These are phyloP conservation scores for Scenedesmus sp. DNA, from an alignment of 163 green algal species.

Conservation along the genomic window DNA sequence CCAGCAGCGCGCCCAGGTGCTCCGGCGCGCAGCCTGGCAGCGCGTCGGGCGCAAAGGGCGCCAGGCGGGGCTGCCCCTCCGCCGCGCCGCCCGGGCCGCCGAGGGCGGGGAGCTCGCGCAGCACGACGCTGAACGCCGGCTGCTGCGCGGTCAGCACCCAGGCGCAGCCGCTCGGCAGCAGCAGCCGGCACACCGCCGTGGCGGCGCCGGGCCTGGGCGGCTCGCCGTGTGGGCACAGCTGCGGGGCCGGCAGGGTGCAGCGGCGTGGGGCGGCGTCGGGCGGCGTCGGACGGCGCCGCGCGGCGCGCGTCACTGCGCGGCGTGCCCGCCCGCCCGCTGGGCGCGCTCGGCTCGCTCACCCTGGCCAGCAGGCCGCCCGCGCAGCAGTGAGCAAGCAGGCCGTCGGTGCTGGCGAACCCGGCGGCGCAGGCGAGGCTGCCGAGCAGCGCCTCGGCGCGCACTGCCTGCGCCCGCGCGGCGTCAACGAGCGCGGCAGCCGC, in stretches of 20 bases:
- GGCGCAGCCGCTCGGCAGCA: constrained; percentile 15
- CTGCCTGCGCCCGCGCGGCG: too few relatives aligned
- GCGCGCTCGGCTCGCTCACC: too few relatives aligned
- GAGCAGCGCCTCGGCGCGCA: constrained; percentile 30
- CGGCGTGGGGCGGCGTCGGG: background rate
- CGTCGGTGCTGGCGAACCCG: background rate
- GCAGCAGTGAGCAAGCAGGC: constrained; percentile 11
- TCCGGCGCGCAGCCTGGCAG: background rate
- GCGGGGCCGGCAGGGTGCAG: background rate
- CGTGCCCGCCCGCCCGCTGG: background rate
- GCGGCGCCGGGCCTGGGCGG: background rate
- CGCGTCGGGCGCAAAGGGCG: background rate
- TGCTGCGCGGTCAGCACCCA: constrained; percentile 16
- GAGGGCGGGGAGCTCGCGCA: background rate
- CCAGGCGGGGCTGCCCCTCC: too few relatives aligned
- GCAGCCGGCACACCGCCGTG: constrained; percentile 2
- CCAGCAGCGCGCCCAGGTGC: constrained; percentile 17
- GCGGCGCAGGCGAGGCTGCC: background rate
- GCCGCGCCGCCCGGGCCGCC: too few relatives aligned
- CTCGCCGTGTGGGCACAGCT: background rate
- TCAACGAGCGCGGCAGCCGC: too few relatives aligned
- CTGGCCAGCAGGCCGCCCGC: too few relatives aligned
- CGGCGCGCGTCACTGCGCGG: too few relatives aligned
- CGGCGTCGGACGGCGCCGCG: background rate
- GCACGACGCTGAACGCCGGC: background rate